Percentiles rank a stretch among this genome's conserved stretches.
phyloP scores from a whole-genome alignment of 2,329 filamentous ascomycete genomes.

The Geoglossum cookeanum region DNA sequence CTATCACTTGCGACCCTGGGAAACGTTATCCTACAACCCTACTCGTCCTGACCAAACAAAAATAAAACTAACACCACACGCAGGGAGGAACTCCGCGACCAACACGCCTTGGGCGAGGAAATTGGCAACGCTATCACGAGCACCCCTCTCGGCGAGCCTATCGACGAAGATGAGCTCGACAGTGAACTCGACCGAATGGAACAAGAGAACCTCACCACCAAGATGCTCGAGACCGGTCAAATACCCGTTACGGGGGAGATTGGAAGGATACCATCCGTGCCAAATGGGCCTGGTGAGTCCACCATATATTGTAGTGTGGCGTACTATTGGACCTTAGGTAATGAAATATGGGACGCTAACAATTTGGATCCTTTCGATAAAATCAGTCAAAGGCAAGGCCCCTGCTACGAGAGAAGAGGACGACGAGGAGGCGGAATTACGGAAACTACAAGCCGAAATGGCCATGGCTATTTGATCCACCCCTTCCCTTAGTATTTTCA shows the following conservation, averaged over 20 bases:
- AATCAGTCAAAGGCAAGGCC: conserved; percentile 28
- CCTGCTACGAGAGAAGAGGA: conserved; percentile 47
- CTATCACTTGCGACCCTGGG: neutral
- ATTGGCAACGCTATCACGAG: conserved; percentile 71
- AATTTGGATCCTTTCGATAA: too few relatives aligned
- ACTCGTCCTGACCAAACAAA: neutral
- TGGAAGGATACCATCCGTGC: conserved; percentile 55
- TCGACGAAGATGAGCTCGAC: conserved; percentile 77
- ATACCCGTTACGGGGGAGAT: conserved; percentile 67
- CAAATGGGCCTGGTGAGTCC: conserved; percentile 55
- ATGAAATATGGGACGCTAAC: too few relatives aligned
- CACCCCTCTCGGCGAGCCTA: conserved; percentile 42
- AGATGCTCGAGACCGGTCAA: conserved; percentile 76
- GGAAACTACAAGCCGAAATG: conserved; percentile 92
- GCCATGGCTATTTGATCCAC: conserved; percentile 43
- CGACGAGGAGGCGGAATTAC: conserved; percentile 87
- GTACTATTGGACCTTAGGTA: too few relatives aligned
- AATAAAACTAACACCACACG: neutral
- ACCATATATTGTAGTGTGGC: too few relatives aligned
- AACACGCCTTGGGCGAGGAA: conserved; percentile 84
- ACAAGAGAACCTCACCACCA: conserved; percentile 81
- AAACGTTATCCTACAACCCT: neutral
- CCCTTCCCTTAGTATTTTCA: neutral
- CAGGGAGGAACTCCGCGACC: conserved; percentile 80
- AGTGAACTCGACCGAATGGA: conserved; percentile 71